Conservation (phyloP, 2,329 filamentous ascomycete species). For the Colletotrichum tropicicola region DNA sequence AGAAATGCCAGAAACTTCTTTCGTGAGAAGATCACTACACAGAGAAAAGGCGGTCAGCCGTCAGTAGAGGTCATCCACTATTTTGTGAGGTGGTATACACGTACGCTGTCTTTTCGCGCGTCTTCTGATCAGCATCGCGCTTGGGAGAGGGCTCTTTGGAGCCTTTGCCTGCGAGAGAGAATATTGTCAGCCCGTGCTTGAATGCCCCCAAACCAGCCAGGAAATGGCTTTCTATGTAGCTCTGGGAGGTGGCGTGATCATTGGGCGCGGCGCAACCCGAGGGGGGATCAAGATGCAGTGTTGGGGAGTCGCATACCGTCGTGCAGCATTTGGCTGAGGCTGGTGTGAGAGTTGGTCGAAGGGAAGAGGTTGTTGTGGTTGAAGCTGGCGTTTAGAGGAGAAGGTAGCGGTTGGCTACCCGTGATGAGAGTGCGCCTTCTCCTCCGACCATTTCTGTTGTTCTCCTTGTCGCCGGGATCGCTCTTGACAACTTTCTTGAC, state of each 20-base stretch:
- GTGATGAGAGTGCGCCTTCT: slow-evolving; percentile 94
- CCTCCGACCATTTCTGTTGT: slow-evolving; percentile 89
- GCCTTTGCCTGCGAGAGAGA: slow-evolving; percentile 40
- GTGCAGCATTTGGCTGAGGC: slow-evolving; percentile 84
- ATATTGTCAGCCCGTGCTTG: slow-evolving; percentile 6
- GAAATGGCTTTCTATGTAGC: not conserved
- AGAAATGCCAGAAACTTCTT: slow-evolving; percentile 94
- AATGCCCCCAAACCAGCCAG: not conserved
- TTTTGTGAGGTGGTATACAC: slow-evolving; percentile 44
- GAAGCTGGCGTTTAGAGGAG: slow-evolving; percentile 92
- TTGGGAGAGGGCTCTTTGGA: slow-evolving; percentile 57
- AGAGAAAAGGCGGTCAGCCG: slow-evolving; percentile 14
- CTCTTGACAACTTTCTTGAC: slow-evolving; percentile 95
- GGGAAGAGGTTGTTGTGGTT: slow-evolving; percentile 78
- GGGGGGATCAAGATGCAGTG: not conserved
- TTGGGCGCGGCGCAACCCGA: slow-evolving; percentile 2
- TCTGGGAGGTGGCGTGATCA: not conserved
- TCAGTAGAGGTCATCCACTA: not conserved
- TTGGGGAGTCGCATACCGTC: slow-evolving; percentile 66
- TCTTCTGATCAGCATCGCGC: slow-evolving; percentile 74
- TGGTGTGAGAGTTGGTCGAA: slow-evolving; percentile 72
- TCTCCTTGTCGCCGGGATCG: slow-evolving; percentile 78
- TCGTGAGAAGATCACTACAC: slow-evolving; percentile 82
- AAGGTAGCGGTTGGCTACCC: slow-evolving; percentile 94
- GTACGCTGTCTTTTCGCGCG: slow-evolving; percentile 94